A percentile compares a stretch with the other conserved stretches of the same genome.
These are phyloP conservation scores for Alternaria consortialis DNA, from an alignment of 2,329 filamentous ascomycete species.

Conservation along the genomic window DNA sequence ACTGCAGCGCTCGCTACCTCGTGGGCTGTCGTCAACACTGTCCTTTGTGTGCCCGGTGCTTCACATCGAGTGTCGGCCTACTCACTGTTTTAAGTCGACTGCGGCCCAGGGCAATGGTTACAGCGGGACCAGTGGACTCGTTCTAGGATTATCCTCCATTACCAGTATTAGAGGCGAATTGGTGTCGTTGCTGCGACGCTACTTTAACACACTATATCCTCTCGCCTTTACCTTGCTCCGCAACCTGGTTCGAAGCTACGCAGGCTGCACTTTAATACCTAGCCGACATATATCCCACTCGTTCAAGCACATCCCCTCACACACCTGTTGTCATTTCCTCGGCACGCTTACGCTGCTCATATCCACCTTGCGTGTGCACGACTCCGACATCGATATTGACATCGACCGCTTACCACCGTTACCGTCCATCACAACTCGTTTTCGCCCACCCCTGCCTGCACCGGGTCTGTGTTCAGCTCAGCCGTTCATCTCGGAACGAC, in stretches of 20 bases:
- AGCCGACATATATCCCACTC: slow-evolving; percentile 48
- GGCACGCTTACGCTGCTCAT: slow-evolving; percentile 33
- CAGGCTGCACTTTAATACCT: slow-evolving; percentile 41
- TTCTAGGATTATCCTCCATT: slow-evolving; percentile 43
- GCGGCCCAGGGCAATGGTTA: slow-evolving; percentile 40
- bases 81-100: slow-evolving; percentile 44
- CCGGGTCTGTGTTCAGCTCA: slow-evolving; percentile 28
- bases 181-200: slow-evolving; percentile 41
- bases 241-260: slow-evolving; percentile 32
- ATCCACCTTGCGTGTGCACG: slow-evolving; percentile 26
- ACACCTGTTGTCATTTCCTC: slow-evolving; percentile 33
- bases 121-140: slow-evolving; percentile 33
- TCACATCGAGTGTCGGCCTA: slow-evolving; percentile 37
- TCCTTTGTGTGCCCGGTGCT: slow-evolving; percentile 41
- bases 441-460: slow-evolving; percentile 22
- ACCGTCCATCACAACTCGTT: slow-evolving; percentile 20
- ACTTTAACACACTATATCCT: slow-evolving; percentile 46
- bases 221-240: slow-evolving; percentile 43
- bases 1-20: slow-evolving; percentile 35
- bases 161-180: slow-evolving; percentile 41
- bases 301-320: slow-evolving; percentile 45
- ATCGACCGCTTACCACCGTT: slow-evolving; percentile 17
- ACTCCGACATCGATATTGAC: slow-evolving; percentile 20
- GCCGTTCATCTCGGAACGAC: slow-evolving; percentile 29
- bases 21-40: slow-evolving; percentile 38